phyloP scores from a whole-genome alignment of 2,329 filamentous ascomycete genomes.

The Aspergillus felis region DNA sequence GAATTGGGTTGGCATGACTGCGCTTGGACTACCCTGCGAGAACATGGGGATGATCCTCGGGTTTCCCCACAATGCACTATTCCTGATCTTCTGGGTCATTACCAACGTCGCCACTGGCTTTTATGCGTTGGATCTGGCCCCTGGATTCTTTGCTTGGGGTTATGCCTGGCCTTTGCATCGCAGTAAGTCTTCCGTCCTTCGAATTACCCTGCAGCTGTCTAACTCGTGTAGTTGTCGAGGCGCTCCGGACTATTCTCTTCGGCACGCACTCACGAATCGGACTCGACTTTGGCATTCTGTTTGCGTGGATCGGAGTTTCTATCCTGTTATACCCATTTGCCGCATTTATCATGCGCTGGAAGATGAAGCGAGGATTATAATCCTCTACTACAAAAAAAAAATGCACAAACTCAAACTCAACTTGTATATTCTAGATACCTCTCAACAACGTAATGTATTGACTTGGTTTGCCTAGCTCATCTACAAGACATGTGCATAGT shows the following conservation, averaged over 20 bases:
- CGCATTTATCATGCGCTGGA: constrained; percentile 30
- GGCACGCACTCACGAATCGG: constrained; percentile 56
- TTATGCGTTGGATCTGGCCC: constrained; percentile 56
- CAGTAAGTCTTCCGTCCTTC: constrained; percentile 33
- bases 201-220: neutral
- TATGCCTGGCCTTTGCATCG: constrained; percentile 63
- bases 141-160: constrained; percentile 58
- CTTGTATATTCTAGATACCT: neutral
- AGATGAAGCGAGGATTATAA: constrained; percentile 22
- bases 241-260: constrained; percentile 58
- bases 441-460: neutral
- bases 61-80: constrained; percentile 58
- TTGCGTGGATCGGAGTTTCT: constrained; percentile 48
- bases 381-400: neutral
- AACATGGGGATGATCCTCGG: constrained; percentile 62
- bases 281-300: constrained; percentile 58
- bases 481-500: neutral
- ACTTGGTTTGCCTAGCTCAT: neutral
- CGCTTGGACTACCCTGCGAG: constrained; percentile 60
- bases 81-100: constrained; percentile 66
- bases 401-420: neutral
- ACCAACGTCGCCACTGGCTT: constrained; percentile 60
- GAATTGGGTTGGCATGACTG: constrained; percentile 61
- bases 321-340: constrained; percentile 27
- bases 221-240: constrained; percentile 50